Evolutionary conservation across 108 stramenopile genomes (phyloP).

Genomic region (Tribonema minus): DNA sequence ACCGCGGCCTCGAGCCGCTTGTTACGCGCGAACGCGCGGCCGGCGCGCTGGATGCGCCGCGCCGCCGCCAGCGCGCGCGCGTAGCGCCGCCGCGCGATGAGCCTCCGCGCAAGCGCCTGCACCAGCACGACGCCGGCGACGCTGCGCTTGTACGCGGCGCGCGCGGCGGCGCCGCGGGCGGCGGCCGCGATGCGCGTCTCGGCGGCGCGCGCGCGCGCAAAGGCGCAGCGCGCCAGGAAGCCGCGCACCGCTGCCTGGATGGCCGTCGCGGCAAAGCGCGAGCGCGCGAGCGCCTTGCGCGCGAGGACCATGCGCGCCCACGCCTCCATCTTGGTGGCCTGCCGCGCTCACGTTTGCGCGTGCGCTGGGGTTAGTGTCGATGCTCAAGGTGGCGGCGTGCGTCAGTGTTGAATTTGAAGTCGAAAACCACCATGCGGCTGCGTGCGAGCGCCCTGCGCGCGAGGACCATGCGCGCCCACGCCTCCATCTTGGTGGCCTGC

Average conservation of each 20-base stretch:
- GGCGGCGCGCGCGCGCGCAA: not conserved
- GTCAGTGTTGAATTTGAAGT: too few relatives aligned
- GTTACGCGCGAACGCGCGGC: not conserved
- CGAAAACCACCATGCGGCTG: not conserved
- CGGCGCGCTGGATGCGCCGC: not conserved
- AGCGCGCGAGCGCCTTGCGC: not conserved
- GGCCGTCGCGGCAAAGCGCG: slow-evolving; percentile 2
- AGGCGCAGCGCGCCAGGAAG: not conserved
- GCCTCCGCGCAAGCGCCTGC: slow-evolving; percentile 7
- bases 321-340: slow-evolving; percentile 13
- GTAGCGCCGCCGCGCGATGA: not conserved
- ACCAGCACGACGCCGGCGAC: not conserved
- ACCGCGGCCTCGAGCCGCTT: not conserved
- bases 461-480: slow-evolving; percentile 2
- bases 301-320: slow-evolving; percentile 21
- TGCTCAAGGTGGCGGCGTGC: too few relatives aligned
- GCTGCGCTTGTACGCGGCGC: not conserved
- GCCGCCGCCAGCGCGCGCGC: not conserved
- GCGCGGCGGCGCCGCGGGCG: not conserved
- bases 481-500: slow-evolving; percentile 3
- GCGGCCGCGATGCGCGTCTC: not conserved
- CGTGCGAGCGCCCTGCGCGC: not conserved
- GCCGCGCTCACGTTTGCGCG: too few relatives aligned
- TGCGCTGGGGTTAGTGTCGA: too few relatives aligned
- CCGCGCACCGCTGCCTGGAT: slow-evolving; percentile 14